Conservation (phyloP, 495 filamentous ascomycete genomes). For the Aspergillus incahuasiensis region DNA sequence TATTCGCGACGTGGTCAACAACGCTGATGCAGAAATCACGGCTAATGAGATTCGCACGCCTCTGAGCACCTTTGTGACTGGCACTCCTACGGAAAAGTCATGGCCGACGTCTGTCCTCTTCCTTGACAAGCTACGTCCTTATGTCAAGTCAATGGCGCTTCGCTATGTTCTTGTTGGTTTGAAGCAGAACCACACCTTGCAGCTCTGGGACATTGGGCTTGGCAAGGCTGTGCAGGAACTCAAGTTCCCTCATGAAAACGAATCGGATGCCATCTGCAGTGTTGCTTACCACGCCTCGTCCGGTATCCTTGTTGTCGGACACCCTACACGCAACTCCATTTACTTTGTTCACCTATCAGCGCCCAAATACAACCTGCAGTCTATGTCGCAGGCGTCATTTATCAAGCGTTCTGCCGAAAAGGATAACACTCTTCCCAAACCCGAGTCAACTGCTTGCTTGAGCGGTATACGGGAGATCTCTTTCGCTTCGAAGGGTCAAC, state of each 20-base stretch:
- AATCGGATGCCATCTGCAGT: constrained; percentile 95
- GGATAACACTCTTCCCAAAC: constrained; percentile 68
- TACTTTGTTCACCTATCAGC: constrained; percentile 95
- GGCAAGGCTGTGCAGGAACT: constrained; percentile 94
- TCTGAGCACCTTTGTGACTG: constrained; percentile 71
- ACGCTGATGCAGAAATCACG: constrained; percentile 48
- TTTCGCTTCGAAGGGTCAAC: constrained; percentile 77
- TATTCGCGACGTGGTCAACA: constrained; percentile 67
- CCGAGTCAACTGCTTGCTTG: constrained; percentile 92
- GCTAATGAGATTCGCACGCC: constrained; percentile 72
- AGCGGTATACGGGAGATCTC: constrained; percentile 93
- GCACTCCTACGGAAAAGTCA: constrained; percentile 75
- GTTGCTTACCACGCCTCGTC: constrained; percentile 86
- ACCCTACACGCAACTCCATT: constrained; percentile 94
- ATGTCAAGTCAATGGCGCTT: constrained; percentile 76
- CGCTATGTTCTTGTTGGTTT: constrained; percentile 95
- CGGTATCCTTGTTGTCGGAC: constrained; percentile 89
- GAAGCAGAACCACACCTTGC: constrained; percentile 98
- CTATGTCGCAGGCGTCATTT: constrained; percentile 81
- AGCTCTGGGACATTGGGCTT: constrained; percentile 97
- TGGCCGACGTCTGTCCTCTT: constrained; percentile 95
- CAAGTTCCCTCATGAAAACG: constrained; percentile 91
- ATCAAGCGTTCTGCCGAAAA: constrained; percentile 69
- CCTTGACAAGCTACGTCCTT: constrained; percentile 90
- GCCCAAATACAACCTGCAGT: constrained; percentile 75